Base-by-base conservation (phyloP, 768 basidiomycete genomes). In the Termitomyces sp. region DNA sequence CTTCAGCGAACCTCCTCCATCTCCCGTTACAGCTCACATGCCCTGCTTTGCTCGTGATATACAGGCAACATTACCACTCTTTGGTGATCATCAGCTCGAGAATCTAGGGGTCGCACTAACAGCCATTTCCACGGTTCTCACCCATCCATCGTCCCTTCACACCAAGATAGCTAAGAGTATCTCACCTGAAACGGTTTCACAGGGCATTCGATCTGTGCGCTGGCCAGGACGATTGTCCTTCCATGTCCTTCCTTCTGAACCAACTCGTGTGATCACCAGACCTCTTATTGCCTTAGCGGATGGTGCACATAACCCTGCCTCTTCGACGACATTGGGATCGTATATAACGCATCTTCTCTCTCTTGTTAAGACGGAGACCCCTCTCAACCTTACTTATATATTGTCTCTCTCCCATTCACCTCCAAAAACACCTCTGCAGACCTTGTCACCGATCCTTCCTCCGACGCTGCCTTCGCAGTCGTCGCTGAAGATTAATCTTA, bases 231-330 rank as follows among this genome's bases (percentile, higher is more conserved):
- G 96, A 55, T 81, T 98, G 13, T 88, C 89, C 0, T 97, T 88
- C 71, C 83, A 84, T 61, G 62, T 64, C 3, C 46, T 81, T 61
- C 67, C 64, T 28, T 44, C 48, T 48, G 26, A 23, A 32, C 58
- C 60, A 71, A n/a, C 56, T 62, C 12, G 38, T 50, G 36, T 58
- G 67, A 47, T 62, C 16, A 28, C 47, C 13, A 44, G 60, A 26
- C 55, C 61, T 7, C 61, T 73, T 12, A 62, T 81, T 8, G 72
- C 95, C 13, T 80, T 98, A 12, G 89, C 88, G 5, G 97, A 99
- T 67, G 97, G 97, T 3, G 96, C 97, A 0, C 97, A 98, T 71
- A 99, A 98, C 69, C 74, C 86, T 7, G 87, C 91, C 6, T 93
- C 93, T 0, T 81, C 93, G 0, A 63, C 71, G 32, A 82, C 82